phyloP scores from a whole-genome alignment of 1,284 basidiomycete genomes.

The Rhodotorula sp. region DNA sequence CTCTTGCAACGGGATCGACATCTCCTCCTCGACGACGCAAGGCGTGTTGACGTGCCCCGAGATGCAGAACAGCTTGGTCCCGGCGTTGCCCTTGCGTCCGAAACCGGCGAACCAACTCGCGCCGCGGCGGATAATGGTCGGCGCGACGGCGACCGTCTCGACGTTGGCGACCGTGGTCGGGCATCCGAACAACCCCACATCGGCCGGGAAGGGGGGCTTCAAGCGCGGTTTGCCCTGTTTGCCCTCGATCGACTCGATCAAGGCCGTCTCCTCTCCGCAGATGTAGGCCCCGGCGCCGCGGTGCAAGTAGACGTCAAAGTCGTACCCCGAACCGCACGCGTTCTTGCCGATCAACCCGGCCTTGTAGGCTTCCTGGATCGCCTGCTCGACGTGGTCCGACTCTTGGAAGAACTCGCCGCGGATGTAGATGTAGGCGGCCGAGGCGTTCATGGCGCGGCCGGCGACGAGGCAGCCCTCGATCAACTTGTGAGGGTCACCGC shows the following conservation, averaged over 20 bases:
- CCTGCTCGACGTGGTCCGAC: slow-evolving; percentile 86
- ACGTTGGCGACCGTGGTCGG: slow-evolving; percentile 98
- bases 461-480: slow-evolving; percentile 97
- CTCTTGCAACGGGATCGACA: slow-evolving; percentile 93
- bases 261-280: slow-evolving; percentile 96
- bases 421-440: slow-evolving; percentile 97
- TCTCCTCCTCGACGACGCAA: slow-evolving; percentile 97
- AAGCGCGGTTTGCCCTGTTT: slow-evolving; percentile 97
- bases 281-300: slow-evolving; percentile 98
- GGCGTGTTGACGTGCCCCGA: slow-evolving; percentile 98
- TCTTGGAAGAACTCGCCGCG: slow-evolving; percentile 98
- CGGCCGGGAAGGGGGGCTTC: slow-evolving; percentile 99
- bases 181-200: slow-evolving; percentile 94
- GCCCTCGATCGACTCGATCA: slow-evolving; percentile 93
- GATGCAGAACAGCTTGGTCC: slow-evolving; percentile 94
- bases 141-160: slow-evolving; percentile 95
- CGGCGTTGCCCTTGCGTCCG: slow-evolving; percentile 87
- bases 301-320: slow-evolving; percentile 95
- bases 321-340: slow-evolving; percentile 87
- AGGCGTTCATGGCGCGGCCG: slow-evolving; percentile 97
- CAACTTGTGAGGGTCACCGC: slow-evolving; percentile 97
- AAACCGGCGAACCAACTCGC: slow-evolving; percentile 90
- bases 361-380: slow-evolving; percentile 92
- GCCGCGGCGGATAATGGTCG: slow-evolving; percentile 91
- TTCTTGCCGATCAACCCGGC: slow-evolving; percentile 89